Evolutionary conservation across 2,329 filamentous ascomycete genomes (phyloP).

Genomic region (Parafenestella ontariensis): DNA sequence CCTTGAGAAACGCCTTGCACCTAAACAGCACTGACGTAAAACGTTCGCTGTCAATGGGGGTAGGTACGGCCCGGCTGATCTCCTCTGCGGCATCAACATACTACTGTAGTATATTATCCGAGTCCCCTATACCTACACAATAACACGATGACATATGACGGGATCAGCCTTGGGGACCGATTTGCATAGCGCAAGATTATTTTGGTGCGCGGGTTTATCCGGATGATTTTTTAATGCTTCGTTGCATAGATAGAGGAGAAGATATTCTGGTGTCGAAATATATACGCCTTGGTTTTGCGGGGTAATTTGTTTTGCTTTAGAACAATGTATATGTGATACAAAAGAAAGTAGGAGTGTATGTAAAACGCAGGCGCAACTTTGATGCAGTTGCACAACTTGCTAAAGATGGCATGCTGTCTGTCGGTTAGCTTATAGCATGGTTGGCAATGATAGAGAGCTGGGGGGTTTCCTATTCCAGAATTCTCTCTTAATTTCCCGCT

Average conservation of each 20-base stretch:
- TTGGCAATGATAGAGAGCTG: not conserved
- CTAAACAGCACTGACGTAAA: not conserved
- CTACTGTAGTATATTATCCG: not conserved
- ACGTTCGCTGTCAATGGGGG: not conserved
- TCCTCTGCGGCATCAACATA: not conserved
- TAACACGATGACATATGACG: not conserved
- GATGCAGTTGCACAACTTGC: not conserved
- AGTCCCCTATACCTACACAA: not conserved
- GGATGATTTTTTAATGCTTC: conserved; percentile 3
- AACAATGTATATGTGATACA: not conserved
- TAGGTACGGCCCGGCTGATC: conserved; percentile 15
- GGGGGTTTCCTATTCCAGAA: conserved; percentile 8
- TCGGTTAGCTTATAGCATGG: not conserved
- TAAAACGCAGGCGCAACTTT: not conserved
- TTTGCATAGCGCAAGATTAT: not conserved
- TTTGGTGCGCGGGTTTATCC: conserved; percentile 4
- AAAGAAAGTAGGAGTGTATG: not conserved
- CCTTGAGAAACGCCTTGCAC: not conserved
- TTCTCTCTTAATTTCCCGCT: no score
- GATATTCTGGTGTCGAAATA: no score
- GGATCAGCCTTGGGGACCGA: not conserved
- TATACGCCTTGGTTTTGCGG: not conserved
- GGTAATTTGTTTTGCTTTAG: no score
- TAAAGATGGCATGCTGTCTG: not conserved
- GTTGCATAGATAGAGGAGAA: no score